Evolutionary conservation across 208 protist species (phyloP).

Genomic region (Acanthamoeba royreba): DNA sequence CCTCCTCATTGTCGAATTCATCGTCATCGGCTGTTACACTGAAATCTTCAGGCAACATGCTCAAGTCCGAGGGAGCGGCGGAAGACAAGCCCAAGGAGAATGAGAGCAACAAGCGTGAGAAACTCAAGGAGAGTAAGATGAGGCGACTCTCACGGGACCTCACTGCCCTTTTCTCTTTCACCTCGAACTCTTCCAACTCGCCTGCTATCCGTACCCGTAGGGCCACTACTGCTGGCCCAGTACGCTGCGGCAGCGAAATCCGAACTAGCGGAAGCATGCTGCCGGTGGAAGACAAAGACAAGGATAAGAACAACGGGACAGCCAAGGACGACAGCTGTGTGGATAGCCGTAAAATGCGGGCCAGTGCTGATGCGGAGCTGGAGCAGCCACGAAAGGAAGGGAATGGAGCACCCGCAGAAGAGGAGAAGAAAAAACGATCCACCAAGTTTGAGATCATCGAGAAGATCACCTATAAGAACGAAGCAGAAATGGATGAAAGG

Average conservation of each 20-base stretch:
- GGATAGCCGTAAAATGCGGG: too few relatives aligned
- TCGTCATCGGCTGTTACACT: not conserved
- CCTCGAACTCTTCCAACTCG: not conserved
- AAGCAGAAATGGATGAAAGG: not conserved
- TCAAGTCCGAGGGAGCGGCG: not conserved
- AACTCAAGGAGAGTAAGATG: not conserved
- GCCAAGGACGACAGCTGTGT: too few relatives aligned
- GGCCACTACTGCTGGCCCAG: not conserved
- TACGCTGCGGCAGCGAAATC: not conserved
- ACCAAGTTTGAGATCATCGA: not conserved
- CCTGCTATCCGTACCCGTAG: not conserved
- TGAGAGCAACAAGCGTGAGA: too few relatives aligned
- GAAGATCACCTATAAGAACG: not conserved
- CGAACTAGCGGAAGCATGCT: too few relatives aligned
- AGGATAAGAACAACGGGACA: too few relatives aligned
- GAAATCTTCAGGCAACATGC: not conserved
- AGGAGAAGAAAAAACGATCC: too few relatives aligned
- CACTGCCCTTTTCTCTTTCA: not conserved
- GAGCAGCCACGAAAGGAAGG: too few relatives aligned
- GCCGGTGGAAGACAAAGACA: too few relatives aligned
- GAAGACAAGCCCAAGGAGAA: not conserved
- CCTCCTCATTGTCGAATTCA: not conserved
- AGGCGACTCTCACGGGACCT: not conserved
- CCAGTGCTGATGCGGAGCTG: too few relatives aligned
- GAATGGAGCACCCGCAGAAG: too few relatives aligned